phyloP scores from a whole-genome alignment of 2,329 filamentous ascomycete genomes.

The Blumeria hordei region DNA sequence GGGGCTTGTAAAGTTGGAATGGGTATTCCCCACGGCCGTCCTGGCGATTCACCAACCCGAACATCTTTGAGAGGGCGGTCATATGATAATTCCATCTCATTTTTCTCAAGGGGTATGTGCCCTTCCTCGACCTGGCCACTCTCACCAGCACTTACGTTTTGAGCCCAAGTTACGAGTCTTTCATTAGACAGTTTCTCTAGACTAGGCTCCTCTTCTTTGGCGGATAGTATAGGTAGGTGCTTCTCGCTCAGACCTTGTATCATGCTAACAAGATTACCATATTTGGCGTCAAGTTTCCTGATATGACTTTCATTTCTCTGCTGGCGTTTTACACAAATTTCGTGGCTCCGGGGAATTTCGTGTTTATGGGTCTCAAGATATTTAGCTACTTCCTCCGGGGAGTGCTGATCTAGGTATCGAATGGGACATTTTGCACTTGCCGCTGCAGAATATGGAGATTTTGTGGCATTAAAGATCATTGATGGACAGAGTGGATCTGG shows the following conservation, averaged over 20 bases:
- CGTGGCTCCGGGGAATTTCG: conserved; percentile 78
- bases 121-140: conserved; percentile 16
- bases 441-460: conserved; percentile 21
- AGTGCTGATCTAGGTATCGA: conserved; percentile 75
- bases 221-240: conserved; percentile 66
- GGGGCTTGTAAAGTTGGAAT: conserved; percentile 36
- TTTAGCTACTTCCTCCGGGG: conserved; percentile 73
- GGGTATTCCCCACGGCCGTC: conserved; percentile 75
- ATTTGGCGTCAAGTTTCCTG: conserved; percentile 77
- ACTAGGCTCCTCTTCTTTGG: conserved; percentile 22
- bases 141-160: conserved; percentile 39
- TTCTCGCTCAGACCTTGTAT: conserved; percentile 72
- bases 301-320: conserved; percentile 71
- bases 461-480: conserved; percentile 32
- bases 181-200: conserved; percentile 33
- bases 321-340: conserved; percentile 74
- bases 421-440: conserved; percentile 59
- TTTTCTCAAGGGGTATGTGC: conserved; percentile 13
- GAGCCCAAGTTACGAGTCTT: conserved; percentile 69
- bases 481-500: conserved; percentile 38
- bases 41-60: conserved; percentile 80
- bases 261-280: conserved; percentile 69
- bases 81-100: conserved; percentile 48
- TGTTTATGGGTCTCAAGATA: conserved; percentile 94
- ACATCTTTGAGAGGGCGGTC: conserved; percentile 71